Percentiles rank a stretch among this genome's conserved stretches.
Conservation (phyloP, 2,329 filamentous ascomycete genomes). For the Stachybotrys echinatus region DNA sequence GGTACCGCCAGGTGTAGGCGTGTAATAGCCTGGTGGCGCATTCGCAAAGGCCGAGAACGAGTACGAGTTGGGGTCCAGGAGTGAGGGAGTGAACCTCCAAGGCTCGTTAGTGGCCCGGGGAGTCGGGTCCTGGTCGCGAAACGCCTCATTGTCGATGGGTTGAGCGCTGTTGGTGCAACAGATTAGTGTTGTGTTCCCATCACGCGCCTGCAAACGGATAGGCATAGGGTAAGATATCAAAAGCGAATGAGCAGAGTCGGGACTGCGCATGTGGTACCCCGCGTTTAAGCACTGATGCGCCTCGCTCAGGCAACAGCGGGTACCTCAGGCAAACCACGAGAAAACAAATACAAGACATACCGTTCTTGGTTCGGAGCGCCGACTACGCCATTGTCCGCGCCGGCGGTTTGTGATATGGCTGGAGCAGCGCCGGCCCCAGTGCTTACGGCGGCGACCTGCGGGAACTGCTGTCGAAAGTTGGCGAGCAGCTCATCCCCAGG, state of each 20-base stretch:
- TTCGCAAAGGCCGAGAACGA: slow-evolving; percentile 75
- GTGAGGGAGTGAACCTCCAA: slow-evolving; percentile 83
- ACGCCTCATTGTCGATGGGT: slow-evolving; percentile 25
- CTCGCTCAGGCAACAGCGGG: neutral
- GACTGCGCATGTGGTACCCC: slow-evolving; percentile 1
- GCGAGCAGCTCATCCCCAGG: slow-evolving; percentile 79
- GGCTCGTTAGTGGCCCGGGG: slow-evolving; percentile 74
- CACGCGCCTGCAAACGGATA: too few relatives aligned
- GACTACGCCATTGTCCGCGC: slow-evolving; percentile 14
- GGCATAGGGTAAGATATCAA: too few relatives aligned
- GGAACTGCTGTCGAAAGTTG: slow-evolving; percentile 79
- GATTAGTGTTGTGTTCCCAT: too few relatives aligned
- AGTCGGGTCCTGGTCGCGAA: slow-evolving; percentile 73
- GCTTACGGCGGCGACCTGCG: slow-evolving; percentile 58
- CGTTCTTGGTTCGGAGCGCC: slow-evolving; percentile 17
- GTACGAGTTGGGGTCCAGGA: slow-evolving; percentile 81
- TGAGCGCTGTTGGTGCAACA: slow-evolving; percentile 10
- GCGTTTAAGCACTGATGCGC: too few relatives aligned
- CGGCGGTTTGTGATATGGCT: slow-evolving; percentile 29
- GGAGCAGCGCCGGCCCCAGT: slow-evolving; percentile 37
- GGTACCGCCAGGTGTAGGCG: slow-evolving; percentile 75
- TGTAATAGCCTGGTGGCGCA: slow-evolving; percentile 79
- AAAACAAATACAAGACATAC: slow-evolving; percentile 13
- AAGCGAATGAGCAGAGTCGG: too few relatives aligned
- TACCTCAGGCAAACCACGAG: neutral